phyloP scores from a whole-genome alignment of 2,329 filamentous ascomycete species.

The Leptodontidium sp. region DNA sequence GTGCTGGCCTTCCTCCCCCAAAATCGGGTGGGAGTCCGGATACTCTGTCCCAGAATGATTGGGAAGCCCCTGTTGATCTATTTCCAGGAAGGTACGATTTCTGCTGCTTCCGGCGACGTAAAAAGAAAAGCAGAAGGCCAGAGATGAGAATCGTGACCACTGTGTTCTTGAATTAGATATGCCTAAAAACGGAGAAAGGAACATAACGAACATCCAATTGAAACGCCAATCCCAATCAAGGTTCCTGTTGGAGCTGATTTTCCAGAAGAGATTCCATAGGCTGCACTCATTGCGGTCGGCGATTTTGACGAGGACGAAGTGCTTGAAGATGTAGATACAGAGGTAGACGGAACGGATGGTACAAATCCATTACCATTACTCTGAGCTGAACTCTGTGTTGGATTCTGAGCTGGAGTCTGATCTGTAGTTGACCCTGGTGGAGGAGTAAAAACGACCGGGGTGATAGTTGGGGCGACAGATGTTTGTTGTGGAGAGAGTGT shows the following conservation, averaged over 20 bases:
- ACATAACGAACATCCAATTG: neutral
- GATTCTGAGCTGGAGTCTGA: neutral
- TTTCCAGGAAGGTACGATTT: neutral
- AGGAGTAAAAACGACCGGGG: neutral
- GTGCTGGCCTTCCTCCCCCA: neutral
- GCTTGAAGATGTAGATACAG: neutral
- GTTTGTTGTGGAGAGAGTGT: neutral
- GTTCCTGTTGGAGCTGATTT: neutral
- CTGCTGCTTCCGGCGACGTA: neutral
- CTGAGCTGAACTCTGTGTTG: neutral
- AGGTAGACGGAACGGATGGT: neutral
- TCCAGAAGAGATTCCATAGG: neutral
- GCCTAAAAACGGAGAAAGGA: no score
- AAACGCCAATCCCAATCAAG: conserved; percentile 8
- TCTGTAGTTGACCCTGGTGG: neutral
- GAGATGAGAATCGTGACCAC: neutral
- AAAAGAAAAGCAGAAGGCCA: neutral
- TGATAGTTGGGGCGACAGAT: neutral
- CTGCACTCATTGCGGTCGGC: neutral
- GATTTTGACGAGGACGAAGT: neutral
- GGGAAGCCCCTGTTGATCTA: neutral
- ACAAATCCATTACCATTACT: conserved; percentile 5
- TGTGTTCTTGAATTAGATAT: neutral
- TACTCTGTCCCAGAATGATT: conserved; percentile 12
- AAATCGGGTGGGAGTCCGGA: neutral